Base-by-base conservation (phyloP, 176 grass and related monocot genomes). In the Paspalum vaginatum region DNA sequence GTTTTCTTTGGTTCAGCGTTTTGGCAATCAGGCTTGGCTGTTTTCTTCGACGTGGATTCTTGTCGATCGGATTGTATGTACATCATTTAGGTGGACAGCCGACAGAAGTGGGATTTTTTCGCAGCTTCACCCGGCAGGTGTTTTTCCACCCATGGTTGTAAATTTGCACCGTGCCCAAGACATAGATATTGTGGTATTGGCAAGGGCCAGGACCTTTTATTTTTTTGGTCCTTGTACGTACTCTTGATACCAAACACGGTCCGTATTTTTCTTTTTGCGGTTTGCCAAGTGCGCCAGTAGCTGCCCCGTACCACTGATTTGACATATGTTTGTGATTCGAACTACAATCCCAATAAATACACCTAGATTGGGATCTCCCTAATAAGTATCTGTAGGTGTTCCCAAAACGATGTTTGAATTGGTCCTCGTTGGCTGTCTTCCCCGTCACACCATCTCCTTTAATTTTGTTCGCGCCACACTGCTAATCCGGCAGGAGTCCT, bases 101-200 rank as follows among this genome's bases (percentile, higher is more conserved):
- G 48, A 63, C 51, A 55, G 77, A 64, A 66, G 49, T 25, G 67
- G 41, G 27, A 10, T 80, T 89, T 89, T 80, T 89, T 81, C n/a
- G 17, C 65, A 71, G 57, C 71, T 63, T 65, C 68, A 62, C 27
- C 38, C 16, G 71, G 63, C 48, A 16, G 46, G 20, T 4, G 10
- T 70, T 81, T 72, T 64, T 15, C 44, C 38, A 52, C 25, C 15
- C 25, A 52, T 70, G 24, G 9, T 56, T 88, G 55, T 70, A 53
- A 27, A 22, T 22, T 65, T 22, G 5, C 27, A 21, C 4, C 38
- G 2, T 47, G 38, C 14, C 11, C n/a, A 21, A 71, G 60, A 40
- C 44, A 25, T 44, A 32, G 69, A 84, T 77, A 24, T 68, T 68
- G 21, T 51, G 27, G 42, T 44, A 58, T 38, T n/a, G 22, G 65